Evolutionary conservation across 2,329 filamentous ascomycete species (phyloP), one percentile per base, ranked within the genome.

Genomic region (Pseudonectria foliicola): DNA sequence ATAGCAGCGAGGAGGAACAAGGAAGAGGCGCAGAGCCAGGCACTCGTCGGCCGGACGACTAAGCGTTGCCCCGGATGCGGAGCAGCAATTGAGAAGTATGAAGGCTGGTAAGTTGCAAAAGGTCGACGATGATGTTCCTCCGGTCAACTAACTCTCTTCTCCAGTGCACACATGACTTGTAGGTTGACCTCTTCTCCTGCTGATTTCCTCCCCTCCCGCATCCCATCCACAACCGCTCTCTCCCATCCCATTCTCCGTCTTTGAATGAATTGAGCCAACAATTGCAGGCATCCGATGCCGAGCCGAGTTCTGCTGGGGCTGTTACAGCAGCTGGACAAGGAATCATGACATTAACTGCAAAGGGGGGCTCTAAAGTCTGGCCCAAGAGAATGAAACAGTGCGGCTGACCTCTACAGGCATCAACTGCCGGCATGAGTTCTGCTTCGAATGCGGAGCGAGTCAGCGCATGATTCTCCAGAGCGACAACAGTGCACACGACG

Each of bases 81-180:
- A 3, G 54, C 52, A 39, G 53, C 56, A 2, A 68, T 66, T 34
- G 52, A 64, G 43, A 68, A 65, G 50, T 60, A 56, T 13, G 35
- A 43, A 0, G 64, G 65, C 30, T 68, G 65, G 64, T 67, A 36
- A 53, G 61, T 54, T 16, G 25, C 13, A 15, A 29, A 26, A 18
- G 16, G 6, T n/a, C n/a, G 23, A 21, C 27, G 27, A n/a, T 31
- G 12, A 13, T 31, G 12, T 33, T 14, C 37, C 13, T 30, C 14
- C 28, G 6, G 13, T 13, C 27, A 32, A 29, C 51, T 62, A 44
- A 60, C 45, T 3, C 1, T 4, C 7, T 16, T 7, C 18, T 35
- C 18, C 28, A 66, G 63, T 40, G 52, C 59, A 10, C 60, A 65
- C 29, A 66, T 66, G 58, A 62, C 52, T 33, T 66, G 63, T 66